Percentiles rank a stretch among this genome's conserved stretches.
phyloP scores from a whole-genome alignment of 2,329 filamentous ascomycete genomes.

The Tolypocladium nubicola region DNA sequence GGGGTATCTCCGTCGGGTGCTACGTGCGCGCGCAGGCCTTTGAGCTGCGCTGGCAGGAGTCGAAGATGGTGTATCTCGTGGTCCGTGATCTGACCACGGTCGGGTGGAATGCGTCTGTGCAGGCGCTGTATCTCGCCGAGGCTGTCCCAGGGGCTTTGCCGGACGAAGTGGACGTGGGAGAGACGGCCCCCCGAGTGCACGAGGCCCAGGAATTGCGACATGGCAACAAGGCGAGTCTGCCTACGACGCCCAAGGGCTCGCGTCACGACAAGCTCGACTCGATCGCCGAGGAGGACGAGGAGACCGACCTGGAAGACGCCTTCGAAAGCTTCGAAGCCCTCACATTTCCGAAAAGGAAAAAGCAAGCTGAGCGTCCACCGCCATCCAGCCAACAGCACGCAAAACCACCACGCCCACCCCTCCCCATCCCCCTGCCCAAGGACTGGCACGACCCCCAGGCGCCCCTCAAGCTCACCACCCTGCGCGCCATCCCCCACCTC shows the following conservation, averaged over 20 bases:
- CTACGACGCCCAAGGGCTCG: background rate
- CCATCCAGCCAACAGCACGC: background rate
- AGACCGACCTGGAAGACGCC: constrained; percentile 20
- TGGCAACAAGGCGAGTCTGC: background rate
- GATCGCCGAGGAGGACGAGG: constrained; percentile 4
- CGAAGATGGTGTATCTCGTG: constrained; percentile 31
- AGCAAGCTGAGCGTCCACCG: constrained; percentile 1
- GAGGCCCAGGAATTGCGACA: background rate
- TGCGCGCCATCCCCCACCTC: constrained; percentile 38
- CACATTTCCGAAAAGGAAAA: constrained; percentile 12
- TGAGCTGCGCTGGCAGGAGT: constrained; percentile 15
- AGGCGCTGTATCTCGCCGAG: constrained; percentile 7
- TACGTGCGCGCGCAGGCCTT: constrained; percentile 37
- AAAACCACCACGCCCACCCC: background rate
- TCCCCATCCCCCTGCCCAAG: constrained; percentile 26
- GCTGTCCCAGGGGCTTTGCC: background rate
- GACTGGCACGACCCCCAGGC: constrained; percentile 28
- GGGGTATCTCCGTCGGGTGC: constrained; percentile 34
- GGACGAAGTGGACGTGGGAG: background rate
- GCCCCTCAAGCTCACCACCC: constrained; percentile 40
- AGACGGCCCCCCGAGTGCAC: background rate
- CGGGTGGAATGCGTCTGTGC: constrained; percentile 36
- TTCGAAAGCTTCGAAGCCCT: constrained; percentile 28
- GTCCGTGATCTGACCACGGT: constrained; percentile 33
- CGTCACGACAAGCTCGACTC: background rate